Evolutionary conservation across 192 early-diverging fungal genomes (phyloP).

Genomic region (Gaertneriomyces sp.): DNA sequence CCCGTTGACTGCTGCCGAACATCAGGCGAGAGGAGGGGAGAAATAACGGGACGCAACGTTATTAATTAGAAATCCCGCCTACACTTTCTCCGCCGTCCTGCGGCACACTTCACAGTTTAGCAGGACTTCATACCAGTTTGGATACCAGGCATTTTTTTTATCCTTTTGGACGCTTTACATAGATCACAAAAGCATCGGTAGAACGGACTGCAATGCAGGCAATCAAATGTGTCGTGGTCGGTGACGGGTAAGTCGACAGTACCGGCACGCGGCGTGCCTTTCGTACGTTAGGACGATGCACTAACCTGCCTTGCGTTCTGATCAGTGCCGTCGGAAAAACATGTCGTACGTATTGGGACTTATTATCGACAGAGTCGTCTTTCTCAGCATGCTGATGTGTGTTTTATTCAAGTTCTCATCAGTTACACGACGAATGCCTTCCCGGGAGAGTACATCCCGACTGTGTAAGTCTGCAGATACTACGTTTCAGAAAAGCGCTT

Average conservation of each 20-base stretch:
- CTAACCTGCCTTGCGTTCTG: neutral
- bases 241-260: slow-evolving; percentile 65
- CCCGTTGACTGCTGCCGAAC: too few relatives aligned
- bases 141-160: too few relatives aligned
- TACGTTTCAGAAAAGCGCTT: neutral
- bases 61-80: too few relatives aligned
- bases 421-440: slow-evolving; percentile 99
- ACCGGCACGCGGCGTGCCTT: slow-evolving; percentile 2
- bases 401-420: slow-evolving; percentile 65
- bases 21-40: too few relatives aligned
- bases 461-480: slow-evolving; percentile 72
- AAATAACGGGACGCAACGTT: too few relatives aligned
- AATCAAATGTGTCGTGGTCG: slow-evolving; percentile 89
- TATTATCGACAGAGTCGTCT: neutral
- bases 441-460: slow-evolving; percentile 99
- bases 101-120: too few relatives aligned
- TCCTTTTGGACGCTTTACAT: neutral
- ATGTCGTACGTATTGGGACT: slow-evolving; percentile 55
- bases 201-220: slow-evolving; percentile 63
- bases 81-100: too few relatives aligned
- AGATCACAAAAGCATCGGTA: slow-evolving; percentile 16
- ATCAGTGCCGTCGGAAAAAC: slow-evolving; percentile 90
- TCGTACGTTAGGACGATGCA: too few relatives aligned
- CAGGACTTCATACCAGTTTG: too few relatives aligned
- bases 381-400: neutral